phyloP scores from a whole-genome alignment of 163 green algal genomes.

The Chloromonas sp. region DNA sequence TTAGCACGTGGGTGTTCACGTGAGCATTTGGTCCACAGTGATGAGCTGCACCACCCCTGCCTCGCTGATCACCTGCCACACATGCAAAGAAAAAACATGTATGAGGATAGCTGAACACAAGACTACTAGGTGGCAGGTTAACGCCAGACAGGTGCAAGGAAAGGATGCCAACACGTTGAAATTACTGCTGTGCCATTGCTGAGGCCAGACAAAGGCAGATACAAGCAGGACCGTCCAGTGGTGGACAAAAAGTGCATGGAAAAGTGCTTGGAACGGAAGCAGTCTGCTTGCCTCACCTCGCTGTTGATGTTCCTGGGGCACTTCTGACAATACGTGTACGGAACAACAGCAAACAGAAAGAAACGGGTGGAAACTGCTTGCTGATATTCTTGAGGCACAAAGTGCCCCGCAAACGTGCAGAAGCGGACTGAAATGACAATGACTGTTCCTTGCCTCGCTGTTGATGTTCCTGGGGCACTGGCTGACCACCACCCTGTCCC shows the following conservation, averaged over 20 bases:
- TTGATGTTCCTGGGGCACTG: conserved; percentile 50
- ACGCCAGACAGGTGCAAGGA: neutral
- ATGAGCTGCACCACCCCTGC: conserved; percentile 53
- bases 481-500: conserved; percentile 53
- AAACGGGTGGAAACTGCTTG: neutral
- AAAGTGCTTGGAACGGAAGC: neutral
- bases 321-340: conserved; percentile 10
- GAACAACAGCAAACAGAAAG: too few species aligned
- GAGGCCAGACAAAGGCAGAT: too few species aligned
- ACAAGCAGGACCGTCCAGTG: neutral
- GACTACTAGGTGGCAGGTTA: neutral
- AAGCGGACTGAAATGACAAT: neutral
- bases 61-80: conserved; percentile 37
- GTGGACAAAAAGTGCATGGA: neutral
- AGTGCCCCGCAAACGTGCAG: too few species aligned
- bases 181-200: too few species aligned
- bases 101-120: neutral
- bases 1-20: too few species aligned
- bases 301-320: conserved; percentile 41
- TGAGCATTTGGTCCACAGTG: conserved; percentile 14
- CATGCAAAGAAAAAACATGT: neutral
- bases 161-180: neutral
- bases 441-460: conserved; percentile 8
- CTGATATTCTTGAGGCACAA: neutral
- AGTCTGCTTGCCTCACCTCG: conserved; percentile 4